Evolutionary conservation across 805 yeast species (phyloP), one percentile per base, ranked within the genome.

Genomic region (Blastobotrys muscicola): DNA sequence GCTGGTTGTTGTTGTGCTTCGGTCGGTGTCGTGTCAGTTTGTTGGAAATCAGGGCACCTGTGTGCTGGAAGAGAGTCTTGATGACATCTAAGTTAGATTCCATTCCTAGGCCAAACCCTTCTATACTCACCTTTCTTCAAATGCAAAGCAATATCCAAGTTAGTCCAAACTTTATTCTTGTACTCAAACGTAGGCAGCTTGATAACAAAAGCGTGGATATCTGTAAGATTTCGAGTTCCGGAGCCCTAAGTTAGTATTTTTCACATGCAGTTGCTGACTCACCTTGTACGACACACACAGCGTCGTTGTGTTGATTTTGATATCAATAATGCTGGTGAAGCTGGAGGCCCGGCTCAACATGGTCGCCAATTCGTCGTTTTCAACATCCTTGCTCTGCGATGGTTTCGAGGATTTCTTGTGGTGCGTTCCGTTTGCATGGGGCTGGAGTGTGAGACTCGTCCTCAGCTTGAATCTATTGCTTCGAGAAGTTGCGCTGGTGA

Each of bases 31-130:
- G 70, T 45, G 67, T 67, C 31, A 90, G 64, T 61, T 85, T 86
- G 57, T 85, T 85, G n/a, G 82, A 79, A 31, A 89, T 57, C 41
- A 90, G 74, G 45, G 80, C 77, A 2, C 95, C 96, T 0, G 89
- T 72, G 45, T 68, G 71, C n/a, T 58, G 58, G 30, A 68, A 50
- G 35, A 69, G 52, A 2, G 65, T 56, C 49, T 58, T 60, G 36
- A 67, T 55, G 11, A 67, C 56, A 45, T 66, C 65, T 46, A 20
- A 3, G 30, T 36, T 29, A 42, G 38, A 16, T 29, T 29, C 29
- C 30, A n/a, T n/a, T 1, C 16, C 29, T 30, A 13, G 2, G 16
- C 14, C 8, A 33, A 30, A 31, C 4, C 26, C 6, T 20, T 6
- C 5, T 8, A 12, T 8, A 36, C 52, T 33, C 40, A 54, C 77